Evolutionary conservation across 1,139 yeast species (phyloP), one percentile per base, ranked within the genome.

Genomic region (Yamadazyma atlantica): DNA sequence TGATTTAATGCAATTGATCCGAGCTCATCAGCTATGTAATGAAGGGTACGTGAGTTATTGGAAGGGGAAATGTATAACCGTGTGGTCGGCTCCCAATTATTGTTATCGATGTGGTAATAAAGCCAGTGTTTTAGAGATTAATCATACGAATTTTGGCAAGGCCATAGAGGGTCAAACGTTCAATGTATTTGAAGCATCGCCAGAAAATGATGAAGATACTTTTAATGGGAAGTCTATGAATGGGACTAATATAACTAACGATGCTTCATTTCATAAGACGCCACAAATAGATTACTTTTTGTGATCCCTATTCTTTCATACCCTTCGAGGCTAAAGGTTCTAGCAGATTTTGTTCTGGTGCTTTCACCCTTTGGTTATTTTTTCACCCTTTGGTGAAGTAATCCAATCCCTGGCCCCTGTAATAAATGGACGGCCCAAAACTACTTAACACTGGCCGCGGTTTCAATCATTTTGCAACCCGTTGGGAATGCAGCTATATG

Each of bases 1-100:
- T 59, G 70, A 75, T 38, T 82, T 89, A 73, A 78, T 78, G 29
- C 92, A 87, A 55, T 84, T 94, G 48, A 76, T 89, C 34, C 67
- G 99, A 36, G 98, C 99, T 0, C 99, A 94, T 55, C 98, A 94
- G 60, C 69, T 94, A 34, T 94, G 97, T 56, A 94, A 92, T 55
- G 96, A 89, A 54, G 98, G 98, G 0, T 92, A 84, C 54, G 96
- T 92, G 44, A 82, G 88, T 40, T 82, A 90, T 53, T 94, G 95
- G 78, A 80, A 81, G 43, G 97, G 96, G 2, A 74, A 85, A 45
- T 85, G 95, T 39, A 82, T 95, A 30, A 94, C 98, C 0, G 97
- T 94, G 11, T 94, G 98, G 98, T 84, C 95, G 1, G 98, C 98
- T 0, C 99, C 98, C 0, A 92, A 92, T 57, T 92, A 92, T 58